phyloP scores from a whole-genome alignment of 1,284 basidiomycete genomes.

The Wolfiporia cocos region DNA sequence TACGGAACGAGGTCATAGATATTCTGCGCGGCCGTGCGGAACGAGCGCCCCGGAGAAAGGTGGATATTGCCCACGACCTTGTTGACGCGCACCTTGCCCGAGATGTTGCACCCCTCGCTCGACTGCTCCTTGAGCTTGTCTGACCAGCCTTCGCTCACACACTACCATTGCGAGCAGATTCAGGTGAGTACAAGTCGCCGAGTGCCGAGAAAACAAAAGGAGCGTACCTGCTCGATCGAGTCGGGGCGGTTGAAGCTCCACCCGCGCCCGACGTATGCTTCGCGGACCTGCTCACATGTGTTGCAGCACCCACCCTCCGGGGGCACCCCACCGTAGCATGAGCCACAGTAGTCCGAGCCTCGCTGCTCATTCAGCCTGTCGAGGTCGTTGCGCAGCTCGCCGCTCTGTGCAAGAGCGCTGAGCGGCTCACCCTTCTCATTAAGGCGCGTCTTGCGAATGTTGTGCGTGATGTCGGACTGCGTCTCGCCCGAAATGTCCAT shows the following conservation, averaged over 20 bases:
- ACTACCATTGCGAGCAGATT: slow-evolving; percentile 62
- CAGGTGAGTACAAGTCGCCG: too few species aligned
- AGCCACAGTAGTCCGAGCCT: slow-evolving; percentile 81
- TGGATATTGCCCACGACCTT: slow-evolving; percentile 94
- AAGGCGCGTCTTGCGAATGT: slow-evolving; percentile 82
- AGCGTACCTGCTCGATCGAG: slow-evolving; percentile 82
- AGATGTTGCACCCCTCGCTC: slow-evolving; percentile 91
- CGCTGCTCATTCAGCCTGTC: slow-evolving; percentile 70
- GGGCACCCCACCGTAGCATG: slow-evolving; percentile 89
- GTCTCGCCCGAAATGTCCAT: slow-evolving; percentile 98
- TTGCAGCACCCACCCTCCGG: slow-evolving; percentile 90
- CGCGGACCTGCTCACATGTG: slow-evolving; percentile 91
- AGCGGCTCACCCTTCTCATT: slow-evolving; percentile 55
- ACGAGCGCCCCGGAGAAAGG: slow-evolving; percentile 86
- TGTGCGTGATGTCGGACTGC: slow-evolving; percentile 87
- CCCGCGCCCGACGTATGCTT: slow-evolving; percentile 86
- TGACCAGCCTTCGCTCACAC: slow-evolving; percentile 91
- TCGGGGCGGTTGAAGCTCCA: slow-evolving; percentile 96
- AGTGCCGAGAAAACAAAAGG: too few species aligned
- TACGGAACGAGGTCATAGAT: slow-evolving; percentile 96
- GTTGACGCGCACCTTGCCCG: slow-evolving; percentile 91
- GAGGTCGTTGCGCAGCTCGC: slow-evolving; percentile 78
- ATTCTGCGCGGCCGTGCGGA: slow-evolving; percentile 81
- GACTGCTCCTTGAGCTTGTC: slow-evolving; percentile 91
- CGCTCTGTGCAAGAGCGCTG: slow-evolving; percentile 39